Conservation (phyloP, 306 rosid species). For the Oemleria cerasiformis region DNA sequence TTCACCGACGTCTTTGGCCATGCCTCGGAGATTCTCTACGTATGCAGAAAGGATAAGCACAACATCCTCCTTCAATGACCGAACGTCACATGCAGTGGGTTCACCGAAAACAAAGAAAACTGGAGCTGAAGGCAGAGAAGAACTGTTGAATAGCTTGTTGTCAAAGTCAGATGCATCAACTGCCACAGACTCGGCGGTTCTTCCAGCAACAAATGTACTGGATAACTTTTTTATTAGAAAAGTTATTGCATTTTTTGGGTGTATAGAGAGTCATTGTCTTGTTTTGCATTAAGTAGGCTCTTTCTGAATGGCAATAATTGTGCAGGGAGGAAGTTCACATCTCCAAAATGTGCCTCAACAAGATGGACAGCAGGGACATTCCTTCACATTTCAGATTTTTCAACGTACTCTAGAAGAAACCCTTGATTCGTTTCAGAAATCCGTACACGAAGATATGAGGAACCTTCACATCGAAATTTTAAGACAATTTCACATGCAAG, state of each 20-base stretch:
- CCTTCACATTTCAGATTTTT: conserved; percentile 90
- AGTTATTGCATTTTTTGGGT: background rate
- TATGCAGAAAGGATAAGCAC: conserved; percentile 93
- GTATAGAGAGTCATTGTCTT: background rate
- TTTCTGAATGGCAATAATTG: conserved; percentile 6
- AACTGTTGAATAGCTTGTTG: conserved; percentile 61
- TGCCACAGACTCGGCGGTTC: conserved; percentile 49
- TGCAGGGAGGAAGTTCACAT: conserved; percentile 64
- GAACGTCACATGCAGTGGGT: conserved; percentile 56
- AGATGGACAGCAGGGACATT: conserved; percentile 74
- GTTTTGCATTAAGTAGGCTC: conserved; percentile 18
- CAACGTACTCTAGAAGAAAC: conserved; percentile 90
- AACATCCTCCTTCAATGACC: conserved; percentile 60
- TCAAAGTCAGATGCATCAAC: conserved; percentile 59
- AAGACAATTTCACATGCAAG: conserved; percentile 94
- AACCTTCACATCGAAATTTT: conserved; percentile 94
- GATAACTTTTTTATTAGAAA: conserved; percentile 25
- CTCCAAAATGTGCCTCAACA: conserved; percentile 53
- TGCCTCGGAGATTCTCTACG: conserved; percentile 73
- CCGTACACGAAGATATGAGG: conserved; percentile 84
- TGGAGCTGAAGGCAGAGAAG: conserved; percentile 88
- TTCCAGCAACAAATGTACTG: conserved; percentile 63
- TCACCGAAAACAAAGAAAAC: conserved; percentile 92
- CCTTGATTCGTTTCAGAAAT: conserved; percentile 78
- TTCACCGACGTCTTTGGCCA: conserved; percentile 49